phyloP scores from a whole-genome alignment of 257 asterid genomes.

The Solanum sejunctum region DNA sequence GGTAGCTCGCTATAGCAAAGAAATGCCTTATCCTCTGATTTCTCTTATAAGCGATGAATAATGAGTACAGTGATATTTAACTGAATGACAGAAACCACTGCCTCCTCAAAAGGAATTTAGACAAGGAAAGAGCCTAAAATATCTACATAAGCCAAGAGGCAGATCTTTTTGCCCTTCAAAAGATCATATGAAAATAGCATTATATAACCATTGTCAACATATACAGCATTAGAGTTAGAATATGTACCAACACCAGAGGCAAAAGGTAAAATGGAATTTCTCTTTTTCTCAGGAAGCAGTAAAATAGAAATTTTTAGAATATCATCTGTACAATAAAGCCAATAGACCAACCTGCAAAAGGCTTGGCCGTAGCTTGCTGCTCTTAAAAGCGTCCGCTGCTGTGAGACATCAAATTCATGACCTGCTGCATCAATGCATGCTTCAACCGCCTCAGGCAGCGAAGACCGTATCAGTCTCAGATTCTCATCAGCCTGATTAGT shows the following conservation, averaged over 20 bases:
- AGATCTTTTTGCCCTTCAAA: neutral
- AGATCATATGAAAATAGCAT: neutral
- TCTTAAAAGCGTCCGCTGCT: slow-evolving; percentile 66
- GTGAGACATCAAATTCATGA: slow-evolving; percentile 75
- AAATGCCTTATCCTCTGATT: neutral
- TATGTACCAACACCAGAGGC: neutral
- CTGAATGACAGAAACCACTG: neutral
- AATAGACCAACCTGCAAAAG: slow-evolving; percentile 74
- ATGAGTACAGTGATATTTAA: neutral
- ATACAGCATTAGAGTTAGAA: neutral
- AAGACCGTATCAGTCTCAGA: slow-evolving; percentile 78
- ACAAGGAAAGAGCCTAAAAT: neutral
- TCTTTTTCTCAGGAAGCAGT: neutral
- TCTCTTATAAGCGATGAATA: neutral
- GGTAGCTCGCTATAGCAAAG: neutral
- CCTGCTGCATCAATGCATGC: slow-evolving; percentile 95
- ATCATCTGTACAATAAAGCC: neutral
- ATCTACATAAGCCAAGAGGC: neutral
- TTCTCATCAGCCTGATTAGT: slow-evolving; percentile 88
- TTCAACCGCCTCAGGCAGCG: slow-evolving; percentile 88
- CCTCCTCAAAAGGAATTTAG: neutral
- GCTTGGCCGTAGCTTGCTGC: slow-evolving; percentile 99
- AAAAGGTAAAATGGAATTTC: neutral
- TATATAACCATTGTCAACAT: neutral
- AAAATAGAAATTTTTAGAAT: neutral